Percentiles rank a stretch among this genome's conserved stretches.
Evolutionary conservation across 2,329 filamentous ascomycete genomes (phyloP).

Genomic region (Diaporthe aspalathi): DNA sequence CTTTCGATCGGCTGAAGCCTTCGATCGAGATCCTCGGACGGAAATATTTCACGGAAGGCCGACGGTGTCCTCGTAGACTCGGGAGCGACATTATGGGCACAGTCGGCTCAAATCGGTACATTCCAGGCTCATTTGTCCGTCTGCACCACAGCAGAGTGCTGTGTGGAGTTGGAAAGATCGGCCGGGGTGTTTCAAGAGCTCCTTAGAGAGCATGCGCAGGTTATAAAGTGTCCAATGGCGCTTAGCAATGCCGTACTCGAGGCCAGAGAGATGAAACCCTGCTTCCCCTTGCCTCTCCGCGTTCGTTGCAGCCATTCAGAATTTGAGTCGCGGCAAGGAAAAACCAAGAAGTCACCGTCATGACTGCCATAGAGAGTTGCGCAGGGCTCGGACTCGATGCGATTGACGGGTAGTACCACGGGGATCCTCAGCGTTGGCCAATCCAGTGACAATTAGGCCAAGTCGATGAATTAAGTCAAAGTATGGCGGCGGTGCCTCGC

Average conservation of each 20-base stretch:
- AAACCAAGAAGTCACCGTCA: slow-evolving; percentile 18
- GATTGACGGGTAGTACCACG: neutral
- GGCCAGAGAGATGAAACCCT: neutral
- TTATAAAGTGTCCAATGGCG: neutral
- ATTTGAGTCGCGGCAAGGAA: slow-evolving; percentile 38
- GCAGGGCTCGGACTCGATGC: slow-evolving; percentile 7
- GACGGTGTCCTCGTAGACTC: neutral
- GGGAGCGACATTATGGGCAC: neutral
- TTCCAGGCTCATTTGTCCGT: slow-evolving; percentile 1
- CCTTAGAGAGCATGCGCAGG: neutral
- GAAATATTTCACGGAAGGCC: neutral
- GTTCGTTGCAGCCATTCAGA: slow-evolving; percentile 25
- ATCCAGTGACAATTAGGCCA: neutral
- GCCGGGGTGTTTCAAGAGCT: neutral
- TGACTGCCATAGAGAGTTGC: neutral
- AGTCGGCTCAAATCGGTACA: neutral
- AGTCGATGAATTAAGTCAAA: neutral
- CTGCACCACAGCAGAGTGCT: neutral
- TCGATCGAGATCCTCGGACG: slow-evolving; percentile 17
- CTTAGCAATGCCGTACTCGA: neutral
- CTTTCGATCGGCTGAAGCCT: slow-evolving; percentile 10
- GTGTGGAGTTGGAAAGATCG: neutral
- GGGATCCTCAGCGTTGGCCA: neutral
- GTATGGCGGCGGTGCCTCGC: neutral
- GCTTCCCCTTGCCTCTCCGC: neutral